Evolutionary conservation across 2,329 filamentous ascomycete species (phyloP).

Genomic region (Chaetomiaceae sp.): DNA sequence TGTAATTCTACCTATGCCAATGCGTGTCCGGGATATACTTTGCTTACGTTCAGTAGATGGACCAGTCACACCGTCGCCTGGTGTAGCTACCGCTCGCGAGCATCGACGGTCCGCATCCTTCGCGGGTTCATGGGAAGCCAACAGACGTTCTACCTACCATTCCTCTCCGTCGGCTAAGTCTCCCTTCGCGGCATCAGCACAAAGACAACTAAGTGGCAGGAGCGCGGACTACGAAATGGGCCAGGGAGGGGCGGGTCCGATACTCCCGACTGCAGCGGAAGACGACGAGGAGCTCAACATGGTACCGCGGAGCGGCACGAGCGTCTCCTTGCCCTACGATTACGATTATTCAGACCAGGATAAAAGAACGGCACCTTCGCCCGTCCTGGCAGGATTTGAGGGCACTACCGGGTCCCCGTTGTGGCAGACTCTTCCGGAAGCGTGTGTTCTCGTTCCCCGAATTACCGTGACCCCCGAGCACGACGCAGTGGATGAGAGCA

Average conservation of each 20-base stretch:
- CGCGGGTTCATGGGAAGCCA: neutral
- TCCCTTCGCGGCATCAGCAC: neutral
- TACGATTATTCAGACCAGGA: neutral
- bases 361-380: conserved; percentile 1
- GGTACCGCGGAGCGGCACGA: conserved; percentile 10
- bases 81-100: neutral
- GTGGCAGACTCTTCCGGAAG: neutral
- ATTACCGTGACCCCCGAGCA: conserved; percentile 42
- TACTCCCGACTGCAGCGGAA: neutral
- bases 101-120: conserved; percentile 10
- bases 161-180: neutral
- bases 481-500: conserved; percentile 31
- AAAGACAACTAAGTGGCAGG: neutral
- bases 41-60: conserved; percentile 10
- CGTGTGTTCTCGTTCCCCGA: conserved; percentile 37
- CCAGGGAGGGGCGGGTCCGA: neutral
- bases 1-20: neutral
- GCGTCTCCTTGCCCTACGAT: conserved; percentile 5
- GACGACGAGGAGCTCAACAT: neutral
- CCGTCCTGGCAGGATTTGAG: neutral
- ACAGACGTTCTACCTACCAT: neutral
- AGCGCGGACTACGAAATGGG: neutral
- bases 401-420: neutral
- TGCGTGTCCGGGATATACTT: neutral
- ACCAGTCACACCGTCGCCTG: neutral